These are phyloP conservation scores for Tilletia walkeri DNA, from an alignment of 1,284 basidiomycete species.

Conservation along the genomic window DNA sequence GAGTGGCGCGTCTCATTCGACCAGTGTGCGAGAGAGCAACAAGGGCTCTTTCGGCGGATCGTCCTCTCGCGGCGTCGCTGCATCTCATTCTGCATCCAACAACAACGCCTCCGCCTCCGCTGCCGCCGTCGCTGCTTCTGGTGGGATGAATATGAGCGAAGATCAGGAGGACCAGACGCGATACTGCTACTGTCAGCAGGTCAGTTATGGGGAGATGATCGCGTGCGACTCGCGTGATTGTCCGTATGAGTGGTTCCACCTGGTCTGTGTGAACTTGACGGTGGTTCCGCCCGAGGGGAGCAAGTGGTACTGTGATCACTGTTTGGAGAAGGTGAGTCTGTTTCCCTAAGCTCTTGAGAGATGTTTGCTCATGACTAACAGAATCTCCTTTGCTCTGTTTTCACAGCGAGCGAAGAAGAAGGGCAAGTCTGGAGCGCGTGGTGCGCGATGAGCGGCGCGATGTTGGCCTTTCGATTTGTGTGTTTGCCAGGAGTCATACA, in stretches of 20 bases:
- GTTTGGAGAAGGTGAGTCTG: slow-evolving; percentile 1
- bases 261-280: slow-evolving; percentile 1
- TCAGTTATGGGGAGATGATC: slow-evolving; percentile 94
- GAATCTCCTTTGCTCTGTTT: background rate
- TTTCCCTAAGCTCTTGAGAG: background rate
- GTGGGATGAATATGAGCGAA: slow-evolving; percentile 42
- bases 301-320: slow-evolving; percentile 15
- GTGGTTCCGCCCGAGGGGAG: slow-evolving; percentile 5
- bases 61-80: no score
- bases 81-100: no score
- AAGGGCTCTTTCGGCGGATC: background rate
- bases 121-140: background rate
- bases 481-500: background rate
- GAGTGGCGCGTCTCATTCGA: background rate
- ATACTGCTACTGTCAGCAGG: slow-evolving; percentile 84
- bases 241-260: slow-evolving; percentile 74
- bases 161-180: slow-evolving; percentile 66
- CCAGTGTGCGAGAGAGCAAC: background rate
- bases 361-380: background rate
- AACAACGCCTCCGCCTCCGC: background rate
- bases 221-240: slow-evolving; percentile 88
- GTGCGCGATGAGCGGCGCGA: background rate
- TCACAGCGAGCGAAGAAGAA: slow-evolving; percentile 18
- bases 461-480: no score
- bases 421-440: slow-evolving; percentile 9